phyloP scores from a whole-genome alignment of 306 rosid genomes.

The Lablab purpureus region DNA sequence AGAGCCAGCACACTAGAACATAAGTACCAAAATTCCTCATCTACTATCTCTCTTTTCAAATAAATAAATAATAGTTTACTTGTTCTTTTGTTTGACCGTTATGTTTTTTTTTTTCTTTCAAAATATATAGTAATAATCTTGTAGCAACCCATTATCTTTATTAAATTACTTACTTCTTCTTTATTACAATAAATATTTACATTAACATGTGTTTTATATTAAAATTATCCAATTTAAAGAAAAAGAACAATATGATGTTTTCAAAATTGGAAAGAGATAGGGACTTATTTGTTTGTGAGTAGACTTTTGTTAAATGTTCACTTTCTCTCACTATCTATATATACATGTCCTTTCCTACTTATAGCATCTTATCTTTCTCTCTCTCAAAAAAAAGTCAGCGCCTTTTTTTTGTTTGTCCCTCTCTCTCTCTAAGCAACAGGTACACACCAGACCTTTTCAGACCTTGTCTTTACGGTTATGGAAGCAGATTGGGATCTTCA shows the following conservation, averaged over 20 bases:
- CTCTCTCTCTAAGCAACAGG: slow-evolving; percentile 21
- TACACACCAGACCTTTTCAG: slow-evolving; percentile 40
- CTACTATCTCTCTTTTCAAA: not conserved
- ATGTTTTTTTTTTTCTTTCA: not conserved
- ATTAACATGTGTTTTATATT: not conserved
- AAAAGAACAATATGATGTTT: not conserved
- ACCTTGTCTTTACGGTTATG: slow-evolving; percentile 47
- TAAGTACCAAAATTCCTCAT: slow-evolving; percentile 45
- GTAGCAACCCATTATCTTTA: not conserved
- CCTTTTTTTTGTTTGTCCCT: slow-evolving; percentile 37
- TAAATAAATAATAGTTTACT: not conserved
- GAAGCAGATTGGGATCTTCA: slow-evolving; percentile 96
- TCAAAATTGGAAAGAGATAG: slow-evolving; percentile 4
- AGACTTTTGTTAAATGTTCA: slow-evolving; percentile 43
- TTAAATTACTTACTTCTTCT: too few relatives aligned
- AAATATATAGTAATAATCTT: not conserved
- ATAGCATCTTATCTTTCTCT: slow-evolving; percentile 53
- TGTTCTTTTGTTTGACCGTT: not conserved
- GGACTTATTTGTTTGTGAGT: slow-evolving; percentile 1
- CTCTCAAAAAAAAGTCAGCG: slow-evolving; percentile 51
- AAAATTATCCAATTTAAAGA: not conserved
- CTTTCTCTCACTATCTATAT: slow-evolving; percentile 49
- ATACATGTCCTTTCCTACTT: slow-evolving; percentile 46
- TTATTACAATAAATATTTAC: too few relatives aligned
- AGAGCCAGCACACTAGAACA: slow-evolving; percentile 5